phyloP scores from a whole-genome alignment of 345 rosid species.

The Arabidopsis suecica region DNA sequence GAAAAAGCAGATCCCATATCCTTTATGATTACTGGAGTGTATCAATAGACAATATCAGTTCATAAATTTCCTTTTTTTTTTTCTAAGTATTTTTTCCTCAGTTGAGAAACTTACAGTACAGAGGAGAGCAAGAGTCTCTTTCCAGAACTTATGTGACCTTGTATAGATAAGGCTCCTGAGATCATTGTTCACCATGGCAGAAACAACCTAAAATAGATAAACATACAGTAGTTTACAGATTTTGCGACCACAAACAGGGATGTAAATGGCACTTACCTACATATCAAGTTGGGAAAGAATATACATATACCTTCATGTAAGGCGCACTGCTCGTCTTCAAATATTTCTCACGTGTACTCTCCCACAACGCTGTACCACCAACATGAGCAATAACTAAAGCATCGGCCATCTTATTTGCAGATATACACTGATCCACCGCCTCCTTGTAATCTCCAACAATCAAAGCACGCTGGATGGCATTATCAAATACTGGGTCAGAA shows the following conservation, averaged over 20 bases:
- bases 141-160: conserved; percentile 90
- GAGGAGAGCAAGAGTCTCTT: conserved; percentile 93
- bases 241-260: conserved; percentile 28
- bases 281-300: conserved; percentile 17
- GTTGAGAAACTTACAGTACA: conserved; percentile 72
- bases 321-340: conserved; percentile 79
- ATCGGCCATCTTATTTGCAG: conserved; percentile 89
- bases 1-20: conserved; percentile 11
- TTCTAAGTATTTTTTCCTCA: conserved; percentile 7
- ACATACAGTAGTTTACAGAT: conserved; percentile 15
- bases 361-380: conserved; percentile 92
- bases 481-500: conserved; percentile 77
- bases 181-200: conserved; percentile 96
- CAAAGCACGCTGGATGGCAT: conserved; percentile 84
- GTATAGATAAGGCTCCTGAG: conserved; percentile 75
- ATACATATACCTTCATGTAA: conserved; percentile 68
- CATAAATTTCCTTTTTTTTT: not conserved
- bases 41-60: conserved; percentile 4
- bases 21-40: conserved; percentile 1
- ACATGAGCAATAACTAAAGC: conserved; percentile 97
- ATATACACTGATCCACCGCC: conserved; percentile 86
- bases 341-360: conserved; percentile 84
- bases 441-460: conserved; percentile 95
- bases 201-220: conserved; percentile 70
- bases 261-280: conserved; percentile 13